A percentile compares a stretch with the other conserved stretches of the same genome.
These are phyloP conservation scores for Musa schizocarpa DNA, from an alignment of 176 grass and related monocot species.

Conservation along the genomic window DNA sequence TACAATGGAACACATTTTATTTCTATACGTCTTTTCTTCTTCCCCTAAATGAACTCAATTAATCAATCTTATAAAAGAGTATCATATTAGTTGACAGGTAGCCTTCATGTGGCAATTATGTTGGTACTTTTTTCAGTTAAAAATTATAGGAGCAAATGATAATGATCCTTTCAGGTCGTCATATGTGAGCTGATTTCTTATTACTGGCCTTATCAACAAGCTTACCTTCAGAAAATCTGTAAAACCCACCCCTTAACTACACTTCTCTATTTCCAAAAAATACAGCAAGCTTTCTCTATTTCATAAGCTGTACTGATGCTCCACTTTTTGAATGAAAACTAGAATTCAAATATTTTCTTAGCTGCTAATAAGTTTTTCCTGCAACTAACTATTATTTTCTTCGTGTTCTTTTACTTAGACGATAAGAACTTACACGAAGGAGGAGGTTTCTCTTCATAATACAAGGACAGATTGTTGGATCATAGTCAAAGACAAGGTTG, in stretches of 20 bases:
- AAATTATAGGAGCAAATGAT: not conserved
- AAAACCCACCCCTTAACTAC: not conserved
- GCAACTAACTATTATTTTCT: slow-evolving; percentile 1
- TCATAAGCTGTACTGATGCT: not conserved
- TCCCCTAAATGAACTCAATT: no score
- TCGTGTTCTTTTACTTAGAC: slow-evolving; percentile 15
- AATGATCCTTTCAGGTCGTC: not conserved
- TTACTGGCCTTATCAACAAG: not conserved
- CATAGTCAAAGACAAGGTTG: slow-evolving; percentile 72
- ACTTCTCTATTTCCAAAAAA: not conserved
- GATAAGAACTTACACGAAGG: slow-evolving; percentile 42
- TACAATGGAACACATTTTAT: no score
- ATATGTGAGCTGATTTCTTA: not conserved
- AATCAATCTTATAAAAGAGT: no score
- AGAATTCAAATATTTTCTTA: not conserved
- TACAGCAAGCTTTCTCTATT: not conserved
- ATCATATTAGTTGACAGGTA: no score
- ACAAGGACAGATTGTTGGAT: slow-evolving; percentile 81
- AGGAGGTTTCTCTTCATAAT: slow-evolving; percentile 63
- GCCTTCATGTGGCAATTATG: no score
- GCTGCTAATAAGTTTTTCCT: no score
- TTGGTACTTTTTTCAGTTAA: not conserved
- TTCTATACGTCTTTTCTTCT: no score
- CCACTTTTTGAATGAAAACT: not conserved
- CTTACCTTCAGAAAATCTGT: not conserved